Conservation (phyloP, 176 grass and related monocot species). For the Pharus latifolius region DNA sequence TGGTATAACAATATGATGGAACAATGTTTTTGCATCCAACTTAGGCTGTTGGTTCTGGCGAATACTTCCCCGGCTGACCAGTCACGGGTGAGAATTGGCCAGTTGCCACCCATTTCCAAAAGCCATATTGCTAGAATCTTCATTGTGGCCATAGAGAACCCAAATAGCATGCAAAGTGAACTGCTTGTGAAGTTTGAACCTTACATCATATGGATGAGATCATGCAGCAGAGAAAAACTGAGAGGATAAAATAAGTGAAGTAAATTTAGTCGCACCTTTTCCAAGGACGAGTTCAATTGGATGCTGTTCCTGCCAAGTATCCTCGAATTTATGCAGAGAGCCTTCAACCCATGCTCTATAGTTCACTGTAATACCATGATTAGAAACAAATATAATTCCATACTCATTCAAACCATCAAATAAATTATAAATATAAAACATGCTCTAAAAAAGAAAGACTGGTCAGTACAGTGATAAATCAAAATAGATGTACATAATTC, state of each 20-base stretch:
- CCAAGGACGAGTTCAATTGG: constrained; percentile 70
- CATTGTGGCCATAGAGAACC: background rate
- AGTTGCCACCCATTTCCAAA: background rate
- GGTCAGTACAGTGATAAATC: background rate
- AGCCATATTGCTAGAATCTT: background rate
- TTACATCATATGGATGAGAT: background rate
- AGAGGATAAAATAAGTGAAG: constrained; percentile 13
- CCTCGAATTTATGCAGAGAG: constrained; percentile 83
- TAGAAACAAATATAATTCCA: background rate
- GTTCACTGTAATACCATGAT: constrained; percentile 53
- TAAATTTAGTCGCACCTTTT: constrained; percentile 43
- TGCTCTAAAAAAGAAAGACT: background rate
- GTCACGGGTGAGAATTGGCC: background rate
- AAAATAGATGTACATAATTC: background rate
- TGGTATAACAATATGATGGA: too few species aligned
- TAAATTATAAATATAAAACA: background rate
- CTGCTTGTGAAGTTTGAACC: background rate
- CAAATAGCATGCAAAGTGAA: background rate
- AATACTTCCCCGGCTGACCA: too few species aligned
- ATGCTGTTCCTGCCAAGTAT: constrained; percentile 93
- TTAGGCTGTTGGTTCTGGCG: too few species aligned
- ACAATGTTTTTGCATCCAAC: too few species aligned
- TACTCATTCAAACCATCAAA: background rate
- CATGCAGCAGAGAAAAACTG: background rate
- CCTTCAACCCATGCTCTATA: constrained; percentile 81